Evolutionary conservation across 768 basidiomycete species (phyloP).

Genomic region (Lactifluus pinguis): DNA sequence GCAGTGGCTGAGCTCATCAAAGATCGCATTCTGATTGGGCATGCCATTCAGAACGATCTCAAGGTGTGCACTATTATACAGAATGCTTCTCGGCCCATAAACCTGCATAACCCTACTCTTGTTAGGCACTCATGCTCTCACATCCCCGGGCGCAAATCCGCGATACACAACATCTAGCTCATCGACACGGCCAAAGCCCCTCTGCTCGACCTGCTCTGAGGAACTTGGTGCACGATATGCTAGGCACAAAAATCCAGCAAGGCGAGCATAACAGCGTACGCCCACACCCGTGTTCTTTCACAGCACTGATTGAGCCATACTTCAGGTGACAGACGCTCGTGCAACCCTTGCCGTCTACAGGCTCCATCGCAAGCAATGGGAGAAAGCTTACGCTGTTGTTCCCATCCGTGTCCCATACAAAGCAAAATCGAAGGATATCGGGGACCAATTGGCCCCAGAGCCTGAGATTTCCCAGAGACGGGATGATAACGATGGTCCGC

Average conservation of each 20-base stretch:
- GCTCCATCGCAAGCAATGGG: constrained; percentile 76
- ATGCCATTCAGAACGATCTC: constrained; percentile 86
- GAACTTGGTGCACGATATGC: constrained; percentile 68
- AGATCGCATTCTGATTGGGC: constrained; percentile 77
- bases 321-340: constrained; percentile 82
- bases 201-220: constrained; percentile 68
- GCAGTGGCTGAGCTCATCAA: constrained; percentile 67
- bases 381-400: constrained; percentile 27
- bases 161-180: constrained; percentile 60
- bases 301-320: background rate
- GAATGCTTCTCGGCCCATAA: constrained; percentile 7
- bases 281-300: constrained; percentile 9
- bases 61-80: constrained; percentile 41
- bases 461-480: background rate
- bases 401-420: constrained; percentile 5
- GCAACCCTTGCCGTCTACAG: constrained; percentile 94
- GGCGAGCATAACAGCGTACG: constrained; percentile 89
- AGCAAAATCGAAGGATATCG: constrained; percentile 1
- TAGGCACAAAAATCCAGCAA: constrained; percentile 71
- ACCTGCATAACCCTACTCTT: background rate
- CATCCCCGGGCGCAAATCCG: constrained; percentile 56
- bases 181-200: constrained; percentile 50
- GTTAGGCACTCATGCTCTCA: constrained; percentile 57
- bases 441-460: background rate
- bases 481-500: background rate